phyloP scores from a whole-genome alignment of 176 grass and related monocot species.

The Puya raimondii region DNA sequence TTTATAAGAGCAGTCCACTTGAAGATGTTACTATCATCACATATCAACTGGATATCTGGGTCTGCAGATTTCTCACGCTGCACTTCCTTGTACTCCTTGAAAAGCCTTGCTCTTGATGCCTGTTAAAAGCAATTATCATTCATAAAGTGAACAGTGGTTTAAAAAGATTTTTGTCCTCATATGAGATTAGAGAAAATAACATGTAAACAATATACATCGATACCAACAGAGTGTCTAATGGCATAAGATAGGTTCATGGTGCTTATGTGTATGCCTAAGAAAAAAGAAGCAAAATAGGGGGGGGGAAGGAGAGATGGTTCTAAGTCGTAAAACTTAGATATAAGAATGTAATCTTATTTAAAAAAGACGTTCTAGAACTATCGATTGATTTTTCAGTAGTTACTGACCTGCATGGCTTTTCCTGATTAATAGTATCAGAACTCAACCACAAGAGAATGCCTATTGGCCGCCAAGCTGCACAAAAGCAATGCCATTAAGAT shows the following conservation, averaged over 20 bases:
- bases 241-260: too few species aligned
- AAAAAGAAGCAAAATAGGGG: too few species aligned
- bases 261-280: too few species aligned
- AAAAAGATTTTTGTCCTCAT: too few species aligned
- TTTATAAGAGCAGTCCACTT: slow-evolving; percentile 98
- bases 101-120: slow-evolving; percentile 93
- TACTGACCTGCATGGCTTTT: slow-evolving; percentile 10
- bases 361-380: too few species aligned
- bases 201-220: too few species aligned
- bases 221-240: too few species aligned
- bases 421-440: background rate
- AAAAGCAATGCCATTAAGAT: background rate
- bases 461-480: background rate
- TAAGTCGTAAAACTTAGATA: too few species aligned
- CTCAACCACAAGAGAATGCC: background rate
- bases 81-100: slow-evolving; percentile 95
- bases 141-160: background rate
- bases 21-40: slow-evolving; percentile 96
- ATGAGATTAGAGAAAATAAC: too few species aligned
- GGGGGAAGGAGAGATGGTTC: too few species aligned
- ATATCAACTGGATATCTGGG: slow-evolving; percentile 93
- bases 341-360: too few species aligned
- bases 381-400: background rate
- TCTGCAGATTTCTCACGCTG: slow-evolving; percentile 85
- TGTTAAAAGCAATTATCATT: slow-evolving; percentile 17